Evolutionary conservation across 768 basidiomycete genomes (phyloP).

Genomic region (Boletus coccyginus): DNA sequence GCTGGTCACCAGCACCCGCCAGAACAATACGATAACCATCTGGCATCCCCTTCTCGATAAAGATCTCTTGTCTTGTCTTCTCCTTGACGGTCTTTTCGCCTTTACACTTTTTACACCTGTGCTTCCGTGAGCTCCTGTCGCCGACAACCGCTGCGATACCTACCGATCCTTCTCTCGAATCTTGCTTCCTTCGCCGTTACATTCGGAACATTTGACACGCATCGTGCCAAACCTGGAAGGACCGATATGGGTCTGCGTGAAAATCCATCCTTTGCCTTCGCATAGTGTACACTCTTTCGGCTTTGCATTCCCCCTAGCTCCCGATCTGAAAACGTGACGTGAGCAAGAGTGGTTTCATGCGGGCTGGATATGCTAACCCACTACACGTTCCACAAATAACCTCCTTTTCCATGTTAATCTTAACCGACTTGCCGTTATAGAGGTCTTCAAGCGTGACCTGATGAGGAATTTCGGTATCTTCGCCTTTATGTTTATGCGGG

Average conservation of each 20-base stretch:
- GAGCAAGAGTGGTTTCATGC: neutral
- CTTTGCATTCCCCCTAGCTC: constrained; percentile 81
- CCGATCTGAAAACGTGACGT: constrained; percentile 51
- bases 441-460: constrained; percentile 89
- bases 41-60: constrained; percentile 83
- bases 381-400: constrained; percentile 74
- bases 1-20: constrained; percentile 89
- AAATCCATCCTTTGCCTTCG: constrained; percentile 79
- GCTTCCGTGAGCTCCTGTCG: constrained; percentile 1
- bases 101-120: constrained; percentile 94
- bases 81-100: constrained; percentile 81
- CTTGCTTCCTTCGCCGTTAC: constrained; percentile 65
- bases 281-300: constrained; percentile 80
- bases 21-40: constrained; percentile 84
- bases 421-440: constrained; percentile 87
- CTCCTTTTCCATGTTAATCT: constrained; percentile 87
- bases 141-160: constrained; percentile 13
- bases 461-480: constrained; percentile 75
- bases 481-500: constrained; percentile 52
- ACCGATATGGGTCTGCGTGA: constrained; percentile 52
- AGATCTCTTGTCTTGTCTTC: constrained; percentile 86
- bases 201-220: constrained; percentile 62
- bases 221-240: constrained; percentile 48
- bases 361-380: constrained; percentile 50
- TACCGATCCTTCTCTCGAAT: constrained; percentile 84